A percentile compares a stretch with the other conserved stretches of the same genome.
These are phyloP conservation scores for Waitea zeae DNA, from an alignment of 1,284 basidiomycete genomes.

Conservation along the genomic window DNA sequence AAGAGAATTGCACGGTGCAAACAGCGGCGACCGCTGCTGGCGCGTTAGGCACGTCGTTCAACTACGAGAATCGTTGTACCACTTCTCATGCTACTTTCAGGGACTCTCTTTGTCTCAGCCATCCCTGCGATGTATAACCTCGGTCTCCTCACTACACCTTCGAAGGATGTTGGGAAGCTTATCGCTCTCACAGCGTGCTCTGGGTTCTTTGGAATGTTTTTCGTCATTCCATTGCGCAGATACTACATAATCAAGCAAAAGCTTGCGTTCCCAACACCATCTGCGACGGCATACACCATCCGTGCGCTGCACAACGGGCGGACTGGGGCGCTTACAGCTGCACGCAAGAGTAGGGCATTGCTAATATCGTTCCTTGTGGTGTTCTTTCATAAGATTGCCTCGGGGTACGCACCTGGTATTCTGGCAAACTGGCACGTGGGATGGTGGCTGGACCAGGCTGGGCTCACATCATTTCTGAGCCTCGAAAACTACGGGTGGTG, in stretches of 20 bases:
- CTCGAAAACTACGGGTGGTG: conserved; percentile 41
- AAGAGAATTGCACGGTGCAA: conserved; percentile 11
- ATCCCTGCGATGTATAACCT: conserved; percentile 54
- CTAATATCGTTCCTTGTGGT: conserved; percentile 24
- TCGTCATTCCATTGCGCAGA: conserved; percentile 45
- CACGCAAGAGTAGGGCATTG: conserved; percentile 14
- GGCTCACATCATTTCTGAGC: conserved; percentile 6
- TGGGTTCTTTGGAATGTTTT: conserved; percentile 44
- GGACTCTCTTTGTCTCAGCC: conserved; percentile 41
- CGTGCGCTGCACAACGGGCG: conserved; percentile 39
- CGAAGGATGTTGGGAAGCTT: conserved; percentile 33
- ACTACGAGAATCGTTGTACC: conserved; percentile 39
- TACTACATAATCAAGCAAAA: conserved; percentile 57
- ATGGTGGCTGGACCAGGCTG: background rate
- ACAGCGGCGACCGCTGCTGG: no score
- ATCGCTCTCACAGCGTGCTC: conserved; percentile 38
- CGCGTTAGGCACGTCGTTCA: background rate
- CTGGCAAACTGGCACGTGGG: conserved; percentile 47
- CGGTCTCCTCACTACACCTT: conserved; percentile 22
- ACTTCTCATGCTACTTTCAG: conserved; percentile 36
- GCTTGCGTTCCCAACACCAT: conserved; percentile 50
- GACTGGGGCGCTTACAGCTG: conserved; percentile 1
- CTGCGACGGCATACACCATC: conserved; percentile 54
- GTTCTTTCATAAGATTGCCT: conserved; percentile 24
- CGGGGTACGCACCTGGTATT: conserved; percentile 43